Evolutionary conservation across 2,329 filamentous ascomycete genomes (phyloP), one percentile per base, ranked within the genome.

Genomic region (Paecilomyces variotii): DNA sequence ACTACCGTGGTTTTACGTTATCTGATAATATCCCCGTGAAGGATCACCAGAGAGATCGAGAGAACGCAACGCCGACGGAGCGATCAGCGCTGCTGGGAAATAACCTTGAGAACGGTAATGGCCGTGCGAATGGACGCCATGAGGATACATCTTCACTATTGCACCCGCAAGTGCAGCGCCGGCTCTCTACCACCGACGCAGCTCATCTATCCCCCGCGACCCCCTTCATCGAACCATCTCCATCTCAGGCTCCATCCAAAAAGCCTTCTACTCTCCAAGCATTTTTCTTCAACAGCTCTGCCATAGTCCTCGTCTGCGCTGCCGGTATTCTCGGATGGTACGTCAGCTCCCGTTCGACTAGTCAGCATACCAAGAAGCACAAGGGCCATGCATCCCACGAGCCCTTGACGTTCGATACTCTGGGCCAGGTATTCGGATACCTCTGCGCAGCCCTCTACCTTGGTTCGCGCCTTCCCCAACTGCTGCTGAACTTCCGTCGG

Each of bases 341-440:
- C 68, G 79, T 97, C 45, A 87, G 83, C 66, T 74, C 83, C 58
- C 72, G 80, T 26, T 35, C 56, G 11, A 54, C 55, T n/a, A 25
- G 28, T 24, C 30, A 9, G 6, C 32, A 24, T 25, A 53, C 24
- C 30, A 54, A 25, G 28, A 52, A 11, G n/a, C 49, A 4, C 1
- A 56, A 56, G 1, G 39, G 39, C 19, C 39, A 6, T 19, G 7
- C 7, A 24, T 19, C 39, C 19, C 49, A 56, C 3, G 51, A 51
- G 12, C 55, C 78, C 1, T 81, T 91, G 9, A 74, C 80, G 1
- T 89, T 97, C 75, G 91, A 87, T 66, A 68, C 86, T 30, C 84
- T 86, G 75, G 94, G 94, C 55, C 94, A 99, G 70, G 78, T 96
- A 54, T 97, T 96, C 67, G 94, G 94, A 39, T 97, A 96, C 76